Base-by-base conservation (phyloP, 2,329 filamentous ascomycete species). In the Aspergillus sp. region DNA sequence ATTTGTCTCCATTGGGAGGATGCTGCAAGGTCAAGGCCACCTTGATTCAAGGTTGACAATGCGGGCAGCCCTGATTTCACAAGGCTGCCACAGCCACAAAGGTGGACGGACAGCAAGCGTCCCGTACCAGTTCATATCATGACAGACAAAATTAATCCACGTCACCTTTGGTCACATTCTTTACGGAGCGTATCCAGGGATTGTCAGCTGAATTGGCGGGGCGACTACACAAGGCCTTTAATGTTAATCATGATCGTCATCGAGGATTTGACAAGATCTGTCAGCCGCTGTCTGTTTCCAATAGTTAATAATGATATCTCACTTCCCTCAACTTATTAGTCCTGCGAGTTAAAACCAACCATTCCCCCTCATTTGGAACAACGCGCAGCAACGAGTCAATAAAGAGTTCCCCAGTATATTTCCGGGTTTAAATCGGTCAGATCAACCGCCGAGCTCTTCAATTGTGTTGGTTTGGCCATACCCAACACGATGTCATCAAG, bases 401-500 rank as follows among this genome's bases (percentile, higher is more conserved):
- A 51, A 41, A 20, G 41, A 34, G 46, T 13, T 45, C 20, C 7
- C 22, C 47, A 49, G 54, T 44, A 53, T 46, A 53, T 59, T 41
- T 51, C 33, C 19, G 15, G 44, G 48, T n/a, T 33, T 22, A 13
- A 17, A 45, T 48, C 12, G 13, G 27, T 42, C 33, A 42, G 52
- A 51, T 39, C 20, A 48, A 30, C 40, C 12, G 22, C 34, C 33
- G 20, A 15, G 20, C 30, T 30, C 34, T 24, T 37, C 42, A 7
- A 46, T 8, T 17, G 19, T 46, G 30, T 19, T 24, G 15, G 9
- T 41, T 20, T 24, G 33, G 8, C 15, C n/a, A 24, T 11, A 57
- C 40, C 41, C 39, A 41, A 44, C 51, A 60, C 17, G 13, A 85
- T 84, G 71, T 70, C 70, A 37, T 70, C 70, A 37, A 69, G 68